Evolutionary conservation across 805 yeast genomes (phyloP).

Genomic region (Wickerhamomyces alni): DNA sequence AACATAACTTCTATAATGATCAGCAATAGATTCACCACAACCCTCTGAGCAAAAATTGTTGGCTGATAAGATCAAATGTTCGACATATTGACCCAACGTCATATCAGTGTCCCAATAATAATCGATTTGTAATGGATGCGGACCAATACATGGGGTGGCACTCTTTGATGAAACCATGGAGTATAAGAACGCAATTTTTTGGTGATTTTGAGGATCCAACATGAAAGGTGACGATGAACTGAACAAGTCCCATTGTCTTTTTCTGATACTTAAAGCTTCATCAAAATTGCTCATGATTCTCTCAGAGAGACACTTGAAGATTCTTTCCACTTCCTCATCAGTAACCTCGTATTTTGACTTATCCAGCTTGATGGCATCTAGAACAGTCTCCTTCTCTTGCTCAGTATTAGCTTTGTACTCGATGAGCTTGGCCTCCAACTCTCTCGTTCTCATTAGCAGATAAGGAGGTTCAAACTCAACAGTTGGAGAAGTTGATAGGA

Average conservation of each 20-base stretch:
- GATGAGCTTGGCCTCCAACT: conserved; percentile 37
- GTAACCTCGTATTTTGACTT: conserved; percentile 5
- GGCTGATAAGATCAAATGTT: conserved; percentile 67
- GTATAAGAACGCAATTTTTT: conserved; percentile 69
- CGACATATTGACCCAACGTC: conserved; percentile 84
- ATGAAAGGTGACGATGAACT: conserved; percentile 46
- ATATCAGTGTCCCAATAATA: conserved; percentile 89
- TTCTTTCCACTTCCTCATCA: conserved; percentile 25
- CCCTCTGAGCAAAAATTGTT: conserved; percentile 68
- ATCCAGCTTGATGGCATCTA: conserved; percentile 22
- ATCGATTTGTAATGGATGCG: conserved; percentile 76
- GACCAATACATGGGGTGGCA: conserved; percentile 91
- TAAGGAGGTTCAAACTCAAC: conserved; percentile 70
- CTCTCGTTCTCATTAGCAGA: conserved; percentile 48
- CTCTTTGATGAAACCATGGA: conserved; percentile 79
- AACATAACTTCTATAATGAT: conserved; percentile 82
- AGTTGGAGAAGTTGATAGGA: conserved; percentile 80
- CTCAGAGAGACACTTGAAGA: conserved; percentile 26
- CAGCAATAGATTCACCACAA: conserved; percentile 63
- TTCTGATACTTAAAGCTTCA: conserved; percentile 25
- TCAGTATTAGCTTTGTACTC: conserved; percentile 16
- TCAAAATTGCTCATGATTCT: conserved; percentile 26
- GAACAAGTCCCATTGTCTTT: conserved; percentile 65
- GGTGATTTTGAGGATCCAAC: conserved; percentile 69
- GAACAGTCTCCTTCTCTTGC: conserved; percentile 15